Percentiles rank a stretch among this genome's conserved stretches.
Conservation (phyloP, 768 basidiomycete genomes). For the Gyrodon lividus region DNA sequence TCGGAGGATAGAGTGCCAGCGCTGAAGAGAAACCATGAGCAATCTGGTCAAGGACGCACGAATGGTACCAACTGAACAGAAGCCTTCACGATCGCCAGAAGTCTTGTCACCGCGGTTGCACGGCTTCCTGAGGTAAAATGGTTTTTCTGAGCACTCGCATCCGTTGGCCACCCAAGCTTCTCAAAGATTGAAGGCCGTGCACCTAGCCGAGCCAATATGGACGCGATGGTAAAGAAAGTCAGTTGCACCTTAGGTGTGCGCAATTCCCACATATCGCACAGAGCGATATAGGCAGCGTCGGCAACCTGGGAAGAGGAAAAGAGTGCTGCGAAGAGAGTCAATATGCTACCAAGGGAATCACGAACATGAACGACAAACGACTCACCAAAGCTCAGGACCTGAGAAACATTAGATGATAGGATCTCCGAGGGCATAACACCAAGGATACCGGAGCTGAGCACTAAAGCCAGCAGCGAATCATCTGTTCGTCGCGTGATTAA, state of each 20-base stretch:
- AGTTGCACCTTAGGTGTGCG: conserved; percentile 21
- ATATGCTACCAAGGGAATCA: not conserved
- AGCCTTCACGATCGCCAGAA: conserved; percentile 41
- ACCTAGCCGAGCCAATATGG: conserved; percentile 44
- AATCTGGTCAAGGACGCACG: not conserved
- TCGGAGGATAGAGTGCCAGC: conserved; percentile 33
- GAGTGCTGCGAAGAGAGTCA: conserved; percentile 17
- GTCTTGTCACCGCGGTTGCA: conserved; percentile 36
- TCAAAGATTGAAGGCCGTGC: conserved; percentile 38
- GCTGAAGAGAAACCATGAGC: conserved; percentile 21
- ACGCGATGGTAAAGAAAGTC: conserved; percentile 36
- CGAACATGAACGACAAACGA: not conserved
- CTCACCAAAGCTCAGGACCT: conserved; percentile 45
- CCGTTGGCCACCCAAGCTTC: conserved; percentile 31
- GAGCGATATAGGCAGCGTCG: conserved; percentile 31
- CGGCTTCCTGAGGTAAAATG: conserved; percentile 24
- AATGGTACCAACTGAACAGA: conserved; percentile 45
- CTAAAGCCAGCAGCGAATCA: conserved; percentile 32
- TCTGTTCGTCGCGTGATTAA: conserved; percentile 34
- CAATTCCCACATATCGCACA: conserved; percentile 35
- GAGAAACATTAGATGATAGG: conserved; percentile 33
- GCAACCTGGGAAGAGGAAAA: conserved; percentile 27
- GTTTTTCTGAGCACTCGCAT: conserved; percentile 6
- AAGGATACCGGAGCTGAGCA: conserved; percentile 46
- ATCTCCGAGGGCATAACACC: conserved; percentile 30